Base-by-base conservation (phyloP, 768 basidiomycete genomes). In the Ramaria rubella region DNA sequence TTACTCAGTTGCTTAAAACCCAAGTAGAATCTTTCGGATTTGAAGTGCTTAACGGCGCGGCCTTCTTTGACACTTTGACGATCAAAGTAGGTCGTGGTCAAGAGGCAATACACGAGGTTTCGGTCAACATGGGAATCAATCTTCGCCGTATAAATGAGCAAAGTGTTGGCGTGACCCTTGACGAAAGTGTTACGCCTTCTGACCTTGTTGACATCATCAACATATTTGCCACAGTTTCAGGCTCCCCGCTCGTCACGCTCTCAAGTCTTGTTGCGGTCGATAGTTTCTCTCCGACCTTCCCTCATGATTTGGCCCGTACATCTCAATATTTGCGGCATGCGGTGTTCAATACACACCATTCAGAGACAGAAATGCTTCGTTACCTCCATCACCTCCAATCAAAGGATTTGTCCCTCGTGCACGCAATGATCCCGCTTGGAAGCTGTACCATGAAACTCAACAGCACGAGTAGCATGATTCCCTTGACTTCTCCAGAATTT, bases 401-500 rank as follows among this genome's bases (percentile, higher is more conserved):
- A 34, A 98, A 98, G 74, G 96, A 99, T 67, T 81, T 98, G 57
- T 87, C 91, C 27, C 85, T 99, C 30, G 87, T 90, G 8, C 96
- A 99, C 68, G 83, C 91, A 44, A 97, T 98, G 92, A 97, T 96
- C 63, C 86, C 91, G 12, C 81, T 94, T 3, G 94, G 94, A 57
- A 94, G 91, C 68, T 94, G 94, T 71, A 95, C 94, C 5, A 96
- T 95, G 94, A 96, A 98, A 73, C 80, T 99, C 55, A 99, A 99
- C 75, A 93, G 92, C 67, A 96, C 94, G 2, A 94, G 91, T 44
- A 95, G 94, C 64, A 97, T 98, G 94, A 87, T 92, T 42, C 94
- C 95, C 2, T 74, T 99, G 31, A 95, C 93, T 2, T 94, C 90
- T 87, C 89, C 92, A 8, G 92, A 94, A 70, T 98, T 93, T 69